Conservation (phyloP, 176 grass and related monocot species). For the Tillandsia fasciculata region DNA sequence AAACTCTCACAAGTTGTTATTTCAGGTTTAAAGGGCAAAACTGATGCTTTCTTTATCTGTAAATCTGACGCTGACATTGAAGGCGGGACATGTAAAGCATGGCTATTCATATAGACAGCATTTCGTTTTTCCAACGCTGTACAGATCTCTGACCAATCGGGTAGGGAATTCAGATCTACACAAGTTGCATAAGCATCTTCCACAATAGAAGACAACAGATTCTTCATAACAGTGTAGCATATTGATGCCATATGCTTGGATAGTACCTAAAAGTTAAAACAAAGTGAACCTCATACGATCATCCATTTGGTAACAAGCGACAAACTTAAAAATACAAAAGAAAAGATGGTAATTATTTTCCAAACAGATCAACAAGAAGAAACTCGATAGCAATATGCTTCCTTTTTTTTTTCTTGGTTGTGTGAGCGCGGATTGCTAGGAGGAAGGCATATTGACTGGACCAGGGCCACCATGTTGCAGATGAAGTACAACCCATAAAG, state of each 20-base stretch:
- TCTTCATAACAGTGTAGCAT: slow-evolving; percentile 53
- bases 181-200: slow-evolving; percentile 29
- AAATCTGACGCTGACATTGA: slow-evolving; percentile 6
- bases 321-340: slow-evolving; percentile 1
- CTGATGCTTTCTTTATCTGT: neutral
- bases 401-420: too few relatives aligned
- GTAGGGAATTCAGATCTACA: slow-evolving; percentile 35
- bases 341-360: slow-evolving; percentile 9
- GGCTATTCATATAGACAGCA: slow-evolving; percentile 17
- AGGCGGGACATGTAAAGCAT: slow-evolving; percentile 19
- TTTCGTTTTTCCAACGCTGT: slow-evolving; percentile 31
- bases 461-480: too few relatives aligned
- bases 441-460: too few relatives aligned
- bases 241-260: slow-evolving; percentile 59
- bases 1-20: slow-evolving; percentile 55
- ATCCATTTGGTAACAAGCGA: neutral
- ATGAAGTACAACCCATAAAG: too few relatives aligned
- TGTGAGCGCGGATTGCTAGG: too few relatives aligned
- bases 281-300: neutral
- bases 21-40: slow-evolving; percentile 30
- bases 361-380: slow-evolving; percentile 17
- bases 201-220: slow-evolving; percentile 34
- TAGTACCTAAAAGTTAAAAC: slow-evolving; percentile 36
- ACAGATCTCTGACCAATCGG: slow-evolving; percentile 61
- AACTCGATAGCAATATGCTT: too few relatives aligned